A percentile compares a stretch with the other conserved stretches of the same genome.
phyloP scores from a whole-genome alignment of 2,329 filamentous ascomycete species.

The Dactylellina parvicollis region DNA sequence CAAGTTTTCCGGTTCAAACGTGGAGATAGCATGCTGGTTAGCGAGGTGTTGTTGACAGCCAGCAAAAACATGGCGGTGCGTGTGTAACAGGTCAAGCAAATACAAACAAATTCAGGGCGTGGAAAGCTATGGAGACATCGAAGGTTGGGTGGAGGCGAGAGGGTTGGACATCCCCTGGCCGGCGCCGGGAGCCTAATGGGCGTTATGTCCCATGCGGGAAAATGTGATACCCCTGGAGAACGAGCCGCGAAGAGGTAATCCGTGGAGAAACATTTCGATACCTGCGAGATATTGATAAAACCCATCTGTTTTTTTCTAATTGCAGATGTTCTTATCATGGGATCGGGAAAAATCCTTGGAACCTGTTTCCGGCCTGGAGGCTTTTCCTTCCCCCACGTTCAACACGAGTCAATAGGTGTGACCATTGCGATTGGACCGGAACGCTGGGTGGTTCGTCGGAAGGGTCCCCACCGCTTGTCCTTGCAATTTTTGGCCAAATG shows the following conservation, averaged over 20 bases:
- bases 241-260: conserved; percentile 14
- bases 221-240: conserved; percentile 21
- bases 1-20: not conserved
- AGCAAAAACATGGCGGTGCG: conserved; percentile 13
- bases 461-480: conserved; percentile 15
- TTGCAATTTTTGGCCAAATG: conserved; percentile 21
- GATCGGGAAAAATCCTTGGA: not conserved
- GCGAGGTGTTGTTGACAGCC: not conserved
- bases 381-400: conserved; percentile 42
- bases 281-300: no score
- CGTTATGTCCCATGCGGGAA: not conserved
- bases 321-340: not conserved
- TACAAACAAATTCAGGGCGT: conserved; percentile 6
- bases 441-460: not conserved
- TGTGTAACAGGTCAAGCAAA: conserved; percentile 29
- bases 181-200: conserved; percentile 1
- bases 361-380: no score
- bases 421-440: not conserved
- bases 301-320: not conserved
- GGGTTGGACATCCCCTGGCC: not conserved
- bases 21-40: not conserved
- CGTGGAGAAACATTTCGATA: conserved; percentile 32
- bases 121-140: not conserved
- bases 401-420: conserved; percentile 13
- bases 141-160: not conserved